A percentile compares a stretch with the other conserved stretches of the same genome.
phyloP scores from a whole-genome alignment of 2,329 filamentous ascomycete genomes.

The Scytalidium lignicola region DNA sequence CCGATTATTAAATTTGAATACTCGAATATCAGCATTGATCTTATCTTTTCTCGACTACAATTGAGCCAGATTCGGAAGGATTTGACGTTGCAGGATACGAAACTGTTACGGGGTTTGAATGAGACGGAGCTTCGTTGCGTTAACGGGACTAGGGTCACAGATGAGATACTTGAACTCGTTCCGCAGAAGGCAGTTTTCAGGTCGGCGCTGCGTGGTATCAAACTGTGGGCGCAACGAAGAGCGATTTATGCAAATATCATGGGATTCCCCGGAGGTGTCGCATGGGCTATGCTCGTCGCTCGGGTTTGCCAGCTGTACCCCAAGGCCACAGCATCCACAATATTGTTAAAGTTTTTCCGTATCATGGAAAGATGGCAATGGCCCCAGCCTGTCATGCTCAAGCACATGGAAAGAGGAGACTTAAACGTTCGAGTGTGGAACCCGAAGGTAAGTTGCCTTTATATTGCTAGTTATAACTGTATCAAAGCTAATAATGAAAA shows the following conservation, averaged over 20 bases:
- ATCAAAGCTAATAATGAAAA: conserved; percentile 33
- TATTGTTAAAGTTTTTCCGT: conserved; percentile 91
- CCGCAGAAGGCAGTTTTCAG: conserved; percentile 88
- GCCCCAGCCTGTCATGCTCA: conserved; percentile 89
- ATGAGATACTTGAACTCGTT: conserved; percentile 84
- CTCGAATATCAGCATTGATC: conserved; percentile 84
- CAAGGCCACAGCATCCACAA: conserved; percentile 79
- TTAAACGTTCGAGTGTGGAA: conserved; percentile 90
- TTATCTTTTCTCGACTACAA: conserved; percentile 78
- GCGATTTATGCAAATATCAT: conserved; percentile 96
- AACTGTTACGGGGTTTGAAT: conserved; percentile 77
- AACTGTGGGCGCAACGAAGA: conserved; percentile 89
- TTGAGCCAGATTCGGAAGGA: conserved; percentile 67
- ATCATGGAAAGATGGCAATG: conserved; percentile 89
- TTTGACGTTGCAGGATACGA: conserved; percentile 75
- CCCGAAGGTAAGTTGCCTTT: conserved; percentile 59
- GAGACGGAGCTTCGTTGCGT: conserved; percentile 83
- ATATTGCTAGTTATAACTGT: conserved; percentile 20
- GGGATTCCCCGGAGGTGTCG: conserved; percentile 93
- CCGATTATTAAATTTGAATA: conserved; percentile 98
- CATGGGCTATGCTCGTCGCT: conserved; percentile 97
- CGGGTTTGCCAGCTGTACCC: conserved; percentile 95
- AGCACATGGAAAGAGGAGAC: conserved; percentile 76
- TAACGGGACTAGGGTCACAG: conserved; percentile 91
- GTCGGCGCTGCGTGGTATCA: conserved; percentile 83